Conservation (phyloP, 2,329 filamentous ascomycete species). For the Aspergillus ustus region DNA sequence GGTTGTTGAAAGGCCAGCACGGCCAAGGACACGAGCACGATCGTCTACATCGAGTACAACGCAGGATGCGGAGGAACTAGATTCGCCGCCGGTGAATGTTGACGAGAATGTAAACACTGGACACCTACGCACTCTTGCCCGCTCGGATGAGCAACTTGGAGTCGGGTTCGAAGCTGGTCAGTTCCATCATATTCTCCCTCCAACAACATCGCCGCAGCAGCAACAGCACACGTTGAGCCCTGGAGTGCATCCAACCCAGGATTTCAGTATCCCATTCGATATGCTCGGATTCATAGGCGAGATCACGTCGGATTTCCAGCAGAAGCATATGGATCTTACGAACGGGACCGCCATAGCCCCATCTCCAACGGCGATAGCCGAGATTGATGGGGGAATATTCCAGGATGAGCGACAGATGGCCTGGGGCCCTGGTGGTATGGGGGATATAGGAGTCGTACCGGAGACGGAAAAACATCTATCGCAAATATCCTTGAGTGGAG, state of each 20-base stretch:
- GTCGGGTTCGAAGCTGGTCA: background rate
- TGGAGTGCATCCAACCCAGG: conserved; percentile 12
- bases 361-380: conserved; percentile 1
- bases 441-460: background rate
- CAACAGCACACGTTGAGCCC: background rate
- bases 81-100: conserved; percentile 15
- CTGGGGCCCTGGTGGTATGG: conserved; percentile 8
- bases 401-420: conserved; percentile 14
- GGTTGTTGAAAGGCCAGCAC: conserved; percentile 2
- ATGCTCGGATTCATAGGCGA: conserved; percentile 44
- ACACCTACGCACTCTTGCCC: conserved; percentile 36
- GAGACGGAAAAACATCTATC: background rate
- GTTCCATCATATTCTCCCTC: background rate
- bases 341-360: conserved; percentile 21
- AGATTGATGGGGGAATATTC: background rate
- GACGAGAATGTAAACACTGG: conserved; percentile 13
- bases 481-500: background rate
- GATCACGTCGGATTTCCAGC: conserved; percentile 40
- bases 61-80: conserved; percentile 1
- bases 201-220: background rate
- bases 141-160: conserved; percentile 27
- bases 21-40: background rate
- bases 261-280: conserved; percentile 32
- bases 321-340: conserved; percentile 39
- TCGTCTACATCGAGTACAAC: conserved; percentile 3